Evolutionary conservation across 2,329 filamentous ascomycete genomes (phyloP), one percentile per base, ranked within the genome.

Genomic region (Aspergillus sp.): DNA sequence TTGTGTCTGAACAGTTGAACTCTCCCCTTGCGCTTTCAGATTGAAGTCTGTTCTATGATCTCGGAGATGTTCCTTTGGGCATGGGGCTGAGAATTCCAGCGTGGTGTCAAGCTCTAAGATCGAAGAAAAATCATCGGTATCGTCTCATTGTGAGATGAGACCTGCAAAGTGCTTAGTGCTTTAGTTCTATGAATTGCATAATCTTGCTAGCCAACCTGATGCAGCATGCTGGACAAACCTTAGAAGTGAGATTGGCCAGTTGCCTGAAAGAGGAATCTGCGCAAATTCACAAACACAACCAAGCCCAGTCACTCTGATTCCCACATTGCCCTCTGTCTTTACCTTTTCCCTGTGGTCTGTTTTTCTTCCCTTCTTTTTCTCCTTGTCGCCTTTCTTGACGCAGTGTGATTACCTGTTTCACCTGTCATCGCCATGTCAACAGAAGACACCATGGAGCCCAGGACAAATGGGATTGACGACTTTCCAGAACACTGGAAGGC

Each of bases 401-500:
- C 30, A 28, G 22, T 30, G 52, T 54, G 52, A 54, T 54, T 25
- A 1, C 30, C 52, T 13, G 34, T 46, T 45, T 52, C 17, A 51
- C 19, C 25, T 46, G 8, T 15, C 47, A 43, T 58, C 50, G 19
- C 53, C 57, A 22, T 19, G 38, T 30, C 30, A 23, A 51, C 30
- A 38, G 22, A 47, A 6, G 4, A 15, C 52, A 62, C n/a, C 5
- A 63, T 57, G 53, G 45, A 54, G 38, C 25, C 49, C 11, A 30
- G 62, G 19, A 55, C 54, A 51, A 60, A 56, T 52, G 49, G 19
- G 9, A 71, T 71, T 61, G 63, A 68, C n/a, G 62, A 66, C n/a
- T 63, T 66, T 55, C 57, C 66, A 9, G 50, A 25, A 4, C 71
- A 73, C 55, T 74, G 72, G 73, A 58, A 65, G 9, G 50, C 41